A percentile compares a stretch with the other conserved stretches of the same genome.
Evolutionary conservation across 1,284 basidiomycete genomes (phyloP).

Genomic region (Rhodotorula sp.): DNA sequence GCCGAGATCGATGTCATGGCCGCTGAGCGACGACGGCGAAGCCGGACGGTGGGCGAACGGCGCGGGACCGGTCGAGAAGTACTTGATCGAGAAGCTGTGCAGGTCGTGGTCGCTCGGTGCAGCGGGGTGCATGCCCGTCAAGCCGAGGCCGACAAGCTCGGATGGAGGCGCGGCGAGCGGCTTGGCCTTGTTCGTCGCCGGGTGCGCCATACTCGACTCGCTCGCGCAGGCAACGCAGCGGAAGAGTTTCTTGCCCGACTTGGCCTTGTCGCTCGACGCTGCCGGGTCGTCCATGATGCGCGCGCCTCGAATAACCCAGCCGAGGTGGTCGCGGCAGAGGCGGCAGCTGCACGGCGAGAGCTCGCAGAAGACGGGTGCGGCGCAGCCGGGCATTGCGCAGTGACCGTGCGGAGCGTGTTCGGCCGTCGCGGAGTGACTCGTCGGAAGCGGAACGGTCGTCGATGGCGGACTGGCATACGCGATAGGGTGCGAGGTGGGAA

Average conservation of each 20-base stretch:
- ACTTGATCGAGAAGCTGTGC: conserved; percentile 29
- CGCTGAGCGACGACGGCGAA: background rate
- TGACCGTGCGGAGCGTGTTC: background rate
- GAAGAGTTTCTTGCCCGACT: conserved; percentile 3
- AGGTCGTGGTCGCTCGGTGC: background rate
- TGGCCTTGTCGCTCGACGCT: background rate
- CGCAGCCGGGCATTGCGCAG: background rate
- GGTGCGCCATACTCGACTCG: conserved; percentile 5
- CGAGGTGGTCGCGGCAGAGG: conserved; percentile 26
- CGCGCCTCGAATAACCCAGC: conserved; percentile 5
- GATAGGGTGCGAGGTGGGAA: background rate
- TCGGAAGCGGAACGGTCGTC: too few relatives aligned
- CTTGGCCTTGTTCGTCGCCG: background rate
- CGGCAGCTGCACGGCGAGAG: conserved; percentile 23
- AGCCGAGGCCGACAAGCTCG: background rate
- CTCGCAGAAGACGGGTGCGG: conserved; percentile 8
- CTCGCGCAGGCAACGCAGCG: conserved; percentile 12
- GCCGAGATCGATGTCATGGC: background rate
- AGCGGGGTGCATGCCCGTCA: background rate
- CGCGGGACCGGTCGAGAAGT: conserved; percentile 19
- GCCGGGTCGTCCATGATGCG: background rate
- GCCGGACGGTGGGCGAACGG: background rate
- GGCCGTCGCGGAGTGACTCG: background rate
- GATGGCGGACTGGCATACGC: too few relatives aligned
- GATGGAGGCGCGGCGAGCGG: background rate